Percentiles rank a stretch among this genome's conserved stretches.
Evolutionary conservation across 2,329 filamentous ascomycete species (phyloP).

Genomic region (Thielaviopsis euricoi): DNA sequence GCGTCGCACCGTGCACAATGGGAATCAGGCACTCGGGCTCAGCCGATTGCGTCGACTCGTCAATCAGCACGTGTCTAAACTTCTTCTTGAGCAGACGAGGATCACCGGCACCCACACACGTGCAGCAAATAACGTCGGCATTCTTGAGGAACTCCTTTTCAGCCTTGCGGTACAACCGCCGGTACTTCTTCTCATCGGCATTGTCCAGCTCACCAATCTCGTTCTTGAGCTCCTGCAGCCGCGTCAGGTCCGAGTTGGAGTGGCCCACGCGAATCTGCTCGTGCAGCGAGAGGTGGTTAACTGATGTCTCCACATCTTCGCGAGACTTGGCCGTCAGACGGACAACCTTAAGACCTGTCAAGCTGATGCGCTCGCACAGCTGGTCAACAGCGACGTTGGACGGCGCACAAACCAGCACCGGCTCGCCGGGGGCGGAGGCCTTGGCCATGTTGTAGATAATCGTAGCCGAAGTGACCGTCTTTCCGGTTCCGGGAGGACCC

Average conservation of each 20-base stretch:
- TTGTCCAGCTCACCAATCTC: conserved; percentile 84
- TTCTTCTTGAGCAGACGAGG: conserved; percentile 93
- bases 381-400: conserved; percentile 98
- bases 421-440: conserved; percentile 60
- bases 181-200: conserved; percentile 97
- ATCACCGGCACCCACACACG: conserved; percentile 92
- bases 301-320: conserved; percentile 96
- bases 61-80: conserved; percentile 93
- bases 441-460: conserved; percentile 97
- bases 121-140: conserved; percentile 96
- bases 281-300: conserved; percentile 86
- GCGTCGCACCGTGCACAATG: conserved; percentile 90
- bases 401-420: conserved; percentile 89
- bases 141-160: conserved; percentile 91
- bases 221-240: conserved; percentile 81
- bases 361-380: conserved; percentile 90
- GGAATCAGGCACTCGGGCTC: conserved; percentile 99
- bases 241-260: conserved; percentile 82
- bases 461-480: conserved; percentile 95
- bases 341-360: conserved; percentile 88
- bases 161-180: conserved; percentile 81
- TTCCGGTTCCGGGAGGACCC: conserved; percentile 89
- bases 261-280: conserved; percentile 97
- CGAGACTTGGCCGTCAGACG: conserved; percentile 97
- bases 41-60: conserved; percentile 94